These are phyloP conservation scores for Brassica balearica DNA, from an alignment of 441 rosid genomes.

Conservation along the genomic window DNA sequence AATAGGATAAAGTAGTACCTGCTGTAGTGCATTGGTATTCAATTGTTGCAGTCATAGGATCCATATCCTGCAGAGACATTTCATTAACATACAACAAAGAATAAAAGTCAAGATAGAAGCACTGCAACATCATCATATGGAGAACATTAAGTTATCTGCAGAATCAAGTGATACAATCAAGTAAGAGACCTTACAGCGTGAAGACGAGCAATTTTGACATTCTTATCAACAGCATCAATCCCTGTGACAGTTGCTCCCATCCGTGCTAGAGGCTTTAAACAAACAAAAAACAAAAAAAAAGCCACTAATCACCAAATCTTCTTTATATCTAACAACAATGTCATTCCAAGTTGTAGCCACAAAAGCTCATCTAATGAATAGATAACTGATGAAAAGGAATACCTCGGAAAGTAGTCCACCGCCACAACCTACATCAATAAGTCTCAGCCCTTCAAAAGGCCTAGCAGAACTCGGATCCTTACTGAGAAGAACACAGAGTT, in stretches of 20 bases:
- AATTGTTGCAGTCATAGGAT: conserved; percentile 73
- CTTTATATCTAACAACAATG: too few relatives aligned
- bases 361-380: background rate
- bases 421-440: conserved; percentile 90
- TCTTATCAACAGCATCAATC: conserved; percentile 92
- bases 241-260: conserved; percentile 97
- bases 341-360: background rate
- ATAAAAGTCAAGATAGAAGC: background rate
- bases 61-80: conserved; percentile 60
- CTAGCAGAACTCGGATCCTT: conserved; percentile 55
- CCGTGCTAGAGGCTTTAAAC: conserved; percentile 86
- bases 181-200: conserved; percentile 79
- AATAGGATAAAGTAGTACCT: conserved; percentile 54
- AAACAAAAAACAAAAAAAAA: background rate
- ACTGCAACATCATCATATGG: background rate
- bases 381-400: background rate
- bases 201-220: conserved; percentile 85
- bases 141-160: background rate
- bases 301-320: conserved; percentile 13
- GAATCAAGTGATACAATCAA: background rate
- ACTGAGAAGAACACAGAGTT: conserved; percentile 49
- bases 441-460: conserved; percentile 85
- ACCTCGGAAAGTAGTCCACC: conserved; percentile 99
- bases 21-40: conserved; percentile 90
- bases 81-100: background rate